These are phyloP conservation scores for Pistacia atlantica DNA, from an alignment of 345 rosid species.

Conservation along the genomic window DNA sequence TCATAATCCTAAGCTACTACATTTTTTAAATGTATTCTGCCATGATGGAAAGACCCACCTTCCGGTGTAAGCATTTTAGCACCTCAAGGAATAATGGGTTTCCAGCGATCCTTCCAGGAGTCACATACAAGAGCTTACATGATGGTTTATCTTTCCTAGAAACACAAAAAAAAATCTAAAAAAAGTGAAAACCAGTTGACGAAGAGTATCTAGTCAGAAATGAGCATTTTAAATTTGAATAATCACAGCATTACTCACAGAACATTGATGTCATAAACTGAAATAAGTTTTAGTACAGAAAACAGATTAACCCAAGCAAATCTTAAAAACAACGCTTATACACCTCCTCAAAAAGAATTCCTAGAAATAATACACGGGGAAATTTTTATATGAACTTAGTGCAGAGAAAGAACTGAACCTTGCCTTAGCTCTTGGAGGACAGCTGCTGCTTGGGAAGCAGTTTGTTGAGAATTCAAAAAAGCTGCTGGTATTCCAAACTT, in stretches of 20 bases:
- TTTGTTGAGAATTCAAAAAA: slow-evolving; percentile 89
- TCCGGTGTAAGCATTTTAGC: slow-evolving; percentile 58
- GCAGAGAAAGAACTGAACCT: slow-evolving; percentile 28
- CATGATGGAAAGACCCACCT: slow-evolving; percentile 42
- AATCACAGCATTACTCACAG: not conserved
- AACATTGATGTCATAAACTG: not conserved
- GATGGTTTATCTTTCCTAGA: slow-evolving; percentile 73
- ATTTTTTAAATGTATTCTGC: not conserved
- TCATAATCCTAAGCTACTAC: not conserved
- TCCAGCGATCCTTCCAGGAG: slow-evolving; percentile 88
- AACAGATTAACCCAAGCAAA: not conserved
- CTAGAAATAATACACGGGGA: not conserved
- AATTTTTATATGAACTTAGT: not conserved
- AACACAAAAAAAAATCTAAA: slow-evolving; percentile 15
- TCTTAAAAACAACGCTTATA: not conserved
- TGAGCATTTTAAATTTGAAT: not conserved
- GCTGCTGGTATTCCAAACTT: slow-evolving; percentile 86
- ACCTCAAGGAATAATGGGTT: slow-evolving; percentile 61
- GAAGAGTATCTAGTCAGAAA: not conserved
- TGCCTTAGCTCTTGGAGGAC: slow-evolving; percentile 86
- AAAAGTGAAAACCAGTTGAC: slow-evolving; percentile 8
- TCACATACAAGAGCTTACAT: slow-evolving; percentile 88
- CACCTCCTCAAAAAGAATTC: not conserved
- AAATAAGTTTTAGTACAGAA: not conserved
- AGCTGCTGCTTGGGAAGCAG: slow-evolving; percentile 71